A percentile compares a stretch with the other conserved stretches of the same genome.
phyloP scores from a whole-genome alignment of 208 protist genomes.

The Leptomonas pyrrhocoris region DNA sequence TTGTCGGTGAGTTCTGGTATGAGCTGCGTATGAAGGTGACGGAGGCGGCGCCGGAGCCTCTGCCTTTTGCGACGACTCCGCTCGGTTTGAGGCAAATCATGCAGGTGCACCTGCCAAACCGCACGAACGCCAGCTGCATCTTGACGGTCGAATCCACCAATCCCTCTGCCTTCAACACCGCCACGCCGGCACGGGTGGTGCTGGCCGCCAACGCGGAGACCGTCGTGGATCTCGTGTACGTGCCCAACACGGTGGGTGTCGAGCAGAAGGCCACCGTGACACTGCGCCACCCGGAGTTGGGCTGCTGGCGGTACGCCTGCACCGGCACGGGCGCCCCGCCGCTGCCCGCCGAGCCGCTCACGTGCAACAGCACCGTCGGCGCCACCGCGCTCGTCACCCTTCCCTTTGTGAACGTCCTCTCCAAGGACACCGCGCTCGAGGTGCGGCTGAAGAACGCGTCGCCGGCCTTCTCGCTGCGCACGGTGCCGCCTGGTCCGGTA shows the following conservation, averaged over 20 bases:
- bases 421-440: slow-evolving; percentile 39
- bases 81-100: slow-evolving; percentile 66
- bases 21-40: slow-evolving; percentile 82
- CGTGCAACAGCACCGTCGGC: slow-evolving; percentile 60
- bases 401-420: slow-evolving; percentile 82
- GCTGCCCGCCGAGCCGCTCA: slow-evolving; percentile 38
- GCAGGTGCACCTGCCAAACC: slow-evolving; percentile 82
- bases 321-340: slow-evolving; percentile 71
- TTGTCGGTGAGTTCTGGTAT: slow-evolving; percentile 95
- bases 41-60: slow-evolving; percentile 66
- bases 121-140: slow-evolving; percentile 45
- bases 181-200: slow-evolving; percentile 40
- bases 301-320: slow-evolving; percentile 84
- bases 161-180: slow-evolving; percentile 51
- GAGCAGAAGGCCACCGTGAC: slow-evolving; percentile 59
- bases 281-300: slow-evolving; percentile 66
- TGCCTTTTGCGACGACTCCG: slow-evolving; percentile 67
- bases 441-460: slow-evolving; percentile 39
- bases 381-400: slow-evolving; percentile 43
- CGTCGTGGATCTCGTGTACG: slow-evolving; percentile 76
- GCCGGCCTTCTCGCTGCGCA: slow-evolving; percentile 42
- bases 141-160: slow-evolving; percentile 77
- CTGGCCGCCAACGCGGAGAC: slow-evolving; percentile 61
- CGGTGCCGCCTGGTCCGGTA: slow-evolving; percentile 28
- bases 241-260: slow-evolving; percentile 68